Evolutionary conservation across 345 rosid genomes (phyloP).

Genomic region (Brassica juncea): DNA sequence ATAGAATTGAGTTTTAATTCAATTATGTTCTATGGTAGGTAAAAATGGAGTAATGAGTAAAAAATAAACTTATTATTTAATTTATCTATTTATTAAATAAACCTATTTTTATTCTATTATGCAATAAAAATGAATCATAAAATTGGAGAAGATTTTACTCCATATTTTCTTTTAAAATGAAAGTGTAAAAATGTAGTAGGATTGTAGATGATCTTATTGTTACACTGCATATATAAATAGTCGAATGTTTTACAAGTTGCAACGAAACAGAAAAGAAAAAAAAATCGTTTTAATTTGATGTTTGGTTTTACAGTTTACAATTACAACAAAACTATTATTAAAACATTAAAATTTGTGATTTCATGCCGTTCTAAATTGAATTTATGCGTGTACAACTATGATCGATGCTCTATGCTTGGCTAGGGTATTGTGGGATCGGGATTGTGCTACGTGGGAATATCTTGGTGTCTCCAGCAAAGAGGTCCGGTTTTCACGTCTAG

Average conservation of each 20-base stretch:
- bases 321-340: not conserved
- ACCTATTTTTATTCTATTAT: no score
- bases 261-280: not conserved
- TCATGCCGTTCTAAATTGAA: not conserved
- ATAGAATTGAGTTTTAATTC: no score
- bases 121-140: no score
- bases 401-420: not conserved
- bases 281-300: not conserved
- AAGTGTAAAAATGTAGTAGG: no score
- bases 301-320: not conserved
- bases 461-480: conserved; percentile 80
- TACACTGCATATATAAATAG: not conserved
- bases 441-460: conserved; percentile 78
- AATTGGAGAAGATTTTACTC: no score
- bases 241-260: not conserved
- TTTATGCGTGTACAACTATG: not conserved
- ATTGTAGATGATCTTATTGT: no score
- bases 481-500: conserved; percentile 85
- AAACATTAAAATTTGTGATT: not conserved
- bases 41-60: no score
- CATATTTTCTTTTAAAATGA: no score
- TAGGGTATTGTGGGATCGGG: conserved; percentile 86
- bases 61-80: no score
- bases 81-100: no score
- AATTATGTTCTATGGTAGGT: no score